A percentile compares a stretch with the other conserved stretches of the same genome.
Evolutionary conservation across 2,329 filamentous ascomycete genomes (phyloP).

Genomic region (Alternaria triticina): DNA sequence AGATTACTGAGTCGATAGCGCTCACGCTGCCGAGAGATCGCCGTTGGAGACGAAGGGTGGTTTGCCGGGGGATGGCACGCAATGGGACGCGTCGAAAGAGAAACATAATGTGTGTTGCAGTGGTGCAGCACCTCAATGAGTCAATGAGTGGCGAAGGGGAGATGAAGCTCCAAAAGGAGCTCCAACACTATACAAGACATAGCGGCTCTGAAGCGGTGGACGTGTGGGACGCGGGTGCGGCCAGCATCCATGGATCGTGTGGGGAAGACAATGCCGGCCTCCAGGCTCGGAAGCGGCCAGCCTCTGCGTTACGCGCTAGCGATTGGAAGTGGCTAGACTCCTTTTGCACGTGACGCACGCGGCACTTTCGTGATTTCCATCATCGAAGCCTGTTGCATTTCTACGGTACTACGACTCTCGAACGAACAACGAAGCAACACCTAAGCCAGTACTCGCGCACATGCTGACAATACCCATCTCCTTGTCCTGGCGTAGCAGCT

Average conservation of each 20-base stretch:
- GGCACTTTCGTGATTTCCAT: neutral
- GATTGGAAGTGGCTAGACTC: neutral
- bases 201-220: slow-evolving; percentile 13
- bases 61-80: slow-evolving; percentile 25
- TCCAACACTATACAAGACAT: slow-evolving; percentile 14
- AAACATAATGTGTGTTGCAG: slow-evolving; percentile 33
- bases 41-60: slow-evolving; percentile 21
- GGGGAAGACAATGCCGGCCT: slow-evolving; percentile 27
- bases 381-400: neutral
- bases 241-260: slow-evolving; percentile 22
- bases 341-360: neutral
- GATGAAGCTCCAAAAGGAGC: slow-evolving; percentile 10
- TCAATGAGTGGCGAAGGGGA: slow-evolving; percentile 4
- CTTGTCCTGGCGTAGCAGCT: slow-evolving; percentile 70
- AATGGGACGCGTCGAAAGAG: slow-evolving; percentile 33
- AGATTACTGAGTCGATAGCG: slow-evolving; percentile 58
- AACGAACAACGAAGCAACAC: slow-evolving; percentile 42
- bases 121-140: slow-evolving; percentile 5
- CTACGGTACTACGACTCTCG: slow-evolving; percentile 28
- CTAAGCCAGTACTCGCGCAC: slow-evolving; percentile 61
- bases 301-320: neutral
- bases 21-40: slow-evolving; percentile 41
- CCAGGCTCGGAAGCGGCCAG: slow-evolving; percentile 1
- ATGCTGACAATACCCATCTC: slow-evolving; percentile 88
- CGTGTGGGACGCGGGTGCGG: slow-evolving; percentile 24